These are phyloP conservation scores for Porphyrellus sp. DNA, from an alignment of 1,284 basidiomycete species.

Conservation along the genomic window DNA sequence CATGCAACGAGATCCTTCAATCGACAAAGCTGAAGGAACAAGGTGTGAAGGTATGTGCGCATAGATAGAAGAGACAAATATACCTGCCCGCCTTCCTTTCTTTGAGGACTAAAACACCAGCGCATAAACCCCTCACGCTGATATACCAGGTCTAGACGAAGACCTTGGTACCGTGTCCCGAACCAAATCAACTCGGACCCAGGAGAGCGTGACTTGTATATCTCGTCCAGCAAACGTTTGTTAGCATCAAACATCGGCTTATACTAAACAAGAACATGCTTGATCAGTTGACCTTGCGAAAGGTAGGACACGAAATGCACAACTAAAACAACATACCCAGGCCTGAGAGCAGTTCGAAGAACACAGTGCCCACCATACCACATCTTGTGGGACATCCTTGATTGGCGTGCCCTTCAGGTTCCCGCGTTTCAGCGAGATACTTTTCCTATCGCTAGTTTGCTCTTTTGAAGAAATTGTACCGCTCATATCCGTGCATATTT, in stretches of 20 bases:
- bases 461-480: conserved; percentile 16
- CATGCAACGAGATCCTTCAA: conserved; percentile 14
- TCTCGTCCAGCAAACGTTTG: conserved; percentile 12
- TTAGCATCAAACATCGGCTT: conserved; percentile 9
- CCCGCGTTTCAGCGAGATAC: conserved; percentile 6
- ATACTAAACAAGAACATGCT: conserved; percentile 10
- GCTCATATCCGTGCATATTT: not conserved
- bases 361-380: conserved; percentile 17
- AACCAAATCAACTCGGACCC: conserved; percentile 28
- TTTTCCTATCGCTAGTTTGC: conserved; percentile 19
- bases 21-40: conserved; percentile 6
- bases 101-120: conserved; percentile 2
- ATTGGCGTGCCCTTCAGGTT: conserved; percentile 8
- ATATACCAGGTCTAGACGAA: conserved; percentile 17
- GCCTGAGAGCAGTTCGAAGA: not conserved
- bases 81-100: conserved; percentile 8
- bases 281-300: not conserved
- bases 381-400: conserved; percentile 12
- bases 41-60: not conserved
- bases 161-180: conserved; percentile 16
- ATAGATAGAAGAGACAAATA: not conserved
- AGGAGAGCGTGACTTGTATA: conserved; percentile 21
- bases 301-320: not conserved
- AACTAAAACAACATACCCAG: conserved; percentile 14
- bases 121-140: conserved; percentile 8